These are phyloP conservation scores for Capsicum chinense DNA, from an alignment of 257 asterid species.

Conservation along the genomic window DNA sequence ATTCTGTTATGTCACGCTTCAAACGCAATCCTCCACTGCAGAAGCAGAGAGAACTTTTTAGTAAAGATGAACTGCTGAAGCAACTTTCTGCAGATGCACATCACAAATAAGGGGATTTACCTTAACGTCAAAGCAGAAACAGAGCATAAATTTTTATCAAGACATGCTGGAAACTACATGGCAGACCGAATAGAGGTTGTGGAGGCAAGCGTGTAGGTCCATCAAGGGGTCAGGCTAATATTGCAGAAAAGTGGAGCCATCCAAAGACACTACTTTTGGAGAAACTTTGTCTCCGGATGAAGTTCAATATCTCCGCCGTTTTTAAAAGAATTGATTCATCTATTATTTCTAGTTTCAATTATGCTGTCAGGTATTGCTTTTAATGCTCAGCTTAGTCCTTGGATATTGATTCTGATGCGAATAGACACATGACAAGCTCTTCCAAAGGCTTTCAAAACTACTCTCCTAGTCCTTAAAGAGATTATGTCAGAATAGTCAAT, in stretches of 20 bases:
- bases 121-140: background rate
- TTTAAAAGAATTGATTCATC: background rate
- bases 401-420: background rate
- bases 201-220: background rate
- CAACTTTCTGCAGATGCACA: background rate
- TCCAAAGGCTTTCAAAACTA: background rate
- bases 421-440: background rate
- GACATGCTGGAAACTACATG: background rate
- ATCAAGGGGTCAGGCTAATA: background rate
- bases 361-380: background rate
- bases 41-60: constrained; percentile 38
- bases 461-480: background rate
- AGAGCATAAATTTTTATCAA: background rate
- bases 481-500: background rate
- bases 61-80: background rate
- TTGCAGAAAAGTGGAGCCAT: background rate
- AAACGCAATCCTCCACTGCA: constrained; percentile 94
- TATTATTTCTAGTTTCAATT: background rate
- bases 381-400: background rate
- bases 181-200: background rate
- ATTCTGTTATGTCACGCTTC: constrained; percentile 98
- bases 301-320: background rate
- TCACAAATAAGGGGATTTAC: background rate
- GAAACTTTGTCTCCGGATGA: background rate
- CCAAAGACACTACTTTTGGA: background rate